Evolutionary conservation across 306 rosid species (phyloP), one percentile per base, ranked within the genome.

Genomic region (Vicia faba): DNA sequence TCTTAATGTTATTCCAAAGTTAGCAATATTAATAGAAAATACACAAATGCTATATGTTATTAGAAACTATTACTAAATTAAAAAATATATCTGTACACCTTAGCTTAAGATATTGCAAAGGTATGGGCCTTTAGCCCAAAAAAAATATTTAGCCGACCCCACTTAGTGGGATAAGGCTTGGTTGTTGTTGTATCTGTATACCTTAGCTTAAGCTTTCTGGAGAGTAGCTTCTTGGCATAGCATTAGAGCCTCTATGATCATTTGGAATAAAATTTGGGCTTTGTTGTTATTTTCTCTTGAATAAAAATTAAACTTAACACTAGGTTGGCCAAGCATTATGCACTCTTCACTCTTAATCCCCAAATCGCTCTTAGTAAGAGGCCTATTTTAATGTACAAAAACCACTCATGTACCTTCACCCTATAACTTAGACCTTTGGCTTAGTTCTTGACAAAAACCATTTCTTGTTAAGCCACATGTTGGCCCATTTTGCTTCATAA

Each of bases 291-390:
- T 4, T 12, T 19, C 39, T 65, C 48, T 48, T 1, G 0, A 14
- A 68, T 55, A 10, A 41, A 69, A 56, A 56, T 43, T 16, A 15
- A 56, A 69, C 14, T 69, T 40, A 56, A 49, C 40, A 26, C 28
- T 39, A 16, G 20, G 13, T 14, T 39, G 31, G 26, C 33, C 44
- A 19, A 40, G 74, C 44, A 28, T 56, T 4, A 7, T 69, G 31
- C 43, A 26, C 19, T 41, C 15, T 55, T 13, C 40, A 36, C 8
- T 19, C 38, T 7, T 49, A 8, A 25, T 25, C 40, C 64, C 18
- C 12, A 69, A 14, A 25, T n/a, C 28, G 31, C 59, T 69, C 43
- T 55, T 55, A 26, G 4, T 15, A 10, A 19, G 29, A 12, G 35
- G 33, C 14, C 29, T 6, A 8, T 56, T 23, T 69, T 14, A 12